Evolutionary conservation across 129 eudicot species (phyloP).

Genomic region (Escallonia herrerae): DNA sequence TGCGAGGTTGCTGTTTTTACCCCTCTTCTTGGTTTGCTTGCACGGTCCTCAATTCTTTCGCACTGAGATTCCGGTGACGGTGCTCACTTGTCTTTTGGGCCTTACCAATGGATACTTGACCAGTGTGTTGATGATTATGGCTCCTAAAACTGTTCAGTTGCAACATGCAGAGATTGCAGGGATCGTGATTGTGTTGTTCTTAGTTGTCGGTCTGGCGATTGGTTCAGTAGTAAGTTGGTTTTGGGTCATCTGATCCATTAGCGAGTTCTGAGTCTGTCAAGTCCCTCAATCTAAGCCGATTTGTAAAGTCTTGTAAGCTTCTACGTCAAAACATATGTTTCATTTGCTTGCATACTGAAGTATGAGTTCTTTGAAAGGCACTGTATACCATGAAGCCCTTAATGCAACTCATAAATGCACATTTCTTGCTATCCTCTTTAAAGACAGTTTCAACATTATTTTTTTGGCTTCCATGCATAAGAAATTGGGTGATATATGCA

Average conservation of each 20-base stretch:
- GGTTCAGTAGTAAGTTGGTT: conserved; percentile 93
- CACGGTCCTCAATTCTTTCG: conserved; percentile 80
- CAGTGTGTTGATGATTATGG: conserved; percentile 71
- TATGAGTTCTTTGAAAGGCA: not conserved
- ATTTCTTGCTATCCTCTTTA: not conserved
- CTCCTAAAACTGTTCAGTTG: conserved; percentile 67
- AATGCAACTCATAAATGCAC: not conserved
- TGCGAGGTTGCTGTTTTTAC: conserved; percentile 64
- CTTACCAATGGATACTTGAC: conserved; percentile 95
- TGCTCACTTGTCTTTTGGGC: conserved; percentile 85
- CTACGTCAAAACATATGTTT: not conserved
- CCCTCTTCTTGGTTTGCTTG: conserved; percentile 69
- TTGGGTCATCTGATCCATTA: conserved; percentile 62
- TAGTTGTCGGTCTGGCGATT: conserved; percentile 61
- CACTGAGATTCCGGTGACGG: conserved; percentile 75
- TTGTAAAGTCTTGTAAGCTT: not conserved
- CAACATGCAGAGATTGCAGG: conserved; percentile 96
- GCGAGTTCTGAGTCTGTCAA: not conserved
- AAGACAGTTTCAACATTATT: not conserved
- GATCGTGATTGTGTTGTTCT: conserved; percentile 70
- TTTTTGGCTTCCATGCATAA: not conserved
- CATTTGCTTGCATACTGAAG: not conserved
- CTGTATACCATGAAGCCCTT: not conserved
- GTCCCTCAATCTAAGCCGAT: no score
- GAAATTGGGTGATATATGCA: no score